A percentile compares a stretch with the other conserved stretches of the same genome.
phyloP scores from a whole-genome alignment of 768 basidiomycete genomes.

The Tricholoma furcatifolium region DNA sequence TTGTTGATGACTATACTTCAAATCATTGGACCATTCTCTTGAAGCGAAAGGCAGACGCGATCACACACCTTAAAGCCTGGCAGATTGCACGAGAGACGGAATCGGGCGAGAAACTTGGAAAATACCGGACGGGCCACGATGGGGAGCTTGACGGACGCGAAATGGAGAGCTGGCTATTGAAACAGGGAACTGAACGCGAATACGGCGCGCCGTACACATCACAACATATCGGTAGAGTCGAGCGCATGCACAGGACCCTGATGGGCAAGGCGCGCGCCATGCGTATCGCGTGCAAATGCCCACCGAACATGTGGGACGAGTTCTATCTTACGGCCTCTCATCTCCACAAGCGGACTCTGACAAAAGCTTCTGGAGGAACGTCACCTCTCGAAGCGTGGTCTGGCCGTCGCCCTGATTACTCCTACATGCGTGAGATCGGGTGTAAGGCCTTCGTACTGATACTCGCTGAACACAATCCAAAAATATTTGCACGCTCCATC shows the following conservation, averaged over 20 bases:
- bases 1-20: background rate
- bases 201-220: too few species aligned
- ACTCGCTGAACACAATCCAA: too few species aligned
- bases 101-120: background rate
- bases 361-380: background rate
- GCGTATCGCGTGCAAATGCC: slow-evolving; percentile 19
- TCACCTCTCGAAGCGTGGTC: slow-evolving; percentile 24
- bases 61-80: slow-evolving; percentile 2
- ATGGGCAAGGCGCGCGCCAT: slow-evolving; percentile 26
- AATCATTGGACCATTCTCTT: slow-evolving; percentile 1
- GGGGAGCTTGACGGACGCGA: too few species aligned
- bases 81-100: background rate
- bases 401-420: slow-evolving; percentile 24
- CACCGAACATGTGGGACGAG: slow-evolving; percentile 21
- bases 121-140: slow-evolving; percentile 14
- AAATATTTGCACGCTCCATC: slow-evolving; percentile 16
- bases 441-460: slow-evolving; percentile 32
- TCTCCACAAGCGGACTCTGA: slow-evolving; percentile 11
- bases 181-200: slow-evolving; percentile 16
- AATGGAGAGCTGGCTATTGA: slow-evolving; percentile 15
- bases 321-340: slow-evolving; percentile 21
- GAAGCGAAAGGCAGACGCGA: background rate
- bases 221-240: slow-evolving; percentile 31
- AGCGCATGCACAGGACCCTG: slow-evolving; percentile 30
- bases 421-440: slow-evolving; percentile 30